These are phyloP conservation scores for Batkoa obscura DNA, from an alignment of 371 early-diverging fungal species.

Conservation along the genomic window DNA sequence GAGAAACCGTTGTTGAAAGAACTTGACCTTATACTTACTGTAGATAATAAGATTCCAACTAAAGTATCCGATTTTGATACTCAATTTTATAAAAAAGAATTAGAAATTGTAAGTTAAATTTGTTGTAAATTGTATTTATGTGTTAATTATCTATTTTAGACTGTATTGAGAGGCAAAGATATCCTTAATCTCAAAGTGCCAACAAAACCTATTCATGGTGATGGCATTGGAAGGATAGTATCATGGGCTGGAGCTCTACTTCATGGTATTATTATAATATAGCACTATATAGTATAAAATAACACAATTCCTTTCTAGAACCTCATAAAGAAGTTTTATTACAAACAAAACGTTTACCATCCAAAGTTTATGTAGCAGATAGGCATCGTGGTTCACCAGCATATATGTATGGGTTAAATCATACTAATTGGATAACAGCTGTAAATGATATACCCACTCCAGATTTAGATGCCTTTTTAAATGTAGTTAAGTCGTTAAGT, in stretches of 20 bases:
- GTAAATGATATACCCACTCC: slow-evolving; percentile 35
- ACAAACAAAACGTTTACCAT: slow-evolving; percentile 49
- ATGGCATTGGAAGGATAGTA: slow-evolving; percentile 38
- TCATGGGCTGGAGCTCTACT: slow-evolving; percentile 51
- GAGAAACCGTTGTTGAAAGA: slow-evolving; percentile 47
- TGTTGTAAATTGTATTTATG: background rate
- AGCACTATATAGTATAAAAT: no score
- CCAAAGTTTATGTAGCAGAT: slow-evolving; percentile 48
- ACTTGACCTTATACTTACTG: slow-evolving; percentile 49
- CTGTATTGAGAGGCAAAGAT: slow-evolving; percentile 38
- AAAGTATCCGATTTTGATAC: slow-evolving; percentile 48
- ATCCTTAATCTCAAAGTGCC: slow-evolving; percentile 36
- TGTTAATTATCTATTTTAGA: slow-evolving; percentile 5
- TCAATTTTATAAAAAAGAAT: slow-evolving; percentile 25
- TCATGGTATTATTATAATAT: slow-evolving; percentile 22
- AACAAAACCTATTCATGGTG: slow-evolving; percentile 33
- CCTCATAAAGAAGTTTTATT: slow-evolving; percentile 68
- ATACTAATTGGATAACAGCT: slow-evolving; percentile 64
- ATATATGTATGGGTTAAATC: slow-evolving; percentile 53
- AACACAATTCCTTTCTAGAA: background rate
- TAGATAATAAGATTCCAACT: slow-evolving; percentile 47
- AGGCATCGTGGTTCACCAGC: slow-evolving; percentile 58
- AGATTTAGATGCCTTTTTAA: slow-evolving; percentile 35
- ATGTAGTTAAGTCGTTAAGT: slow-evolving; percentile 34
- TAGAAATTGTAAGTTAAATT: slow-evolving; percentile 23